phyloP scores from a whole-genome alignment of 2,329 filamentous ascomycete species.

The Ceratocystiopsis sp. region DNA sequence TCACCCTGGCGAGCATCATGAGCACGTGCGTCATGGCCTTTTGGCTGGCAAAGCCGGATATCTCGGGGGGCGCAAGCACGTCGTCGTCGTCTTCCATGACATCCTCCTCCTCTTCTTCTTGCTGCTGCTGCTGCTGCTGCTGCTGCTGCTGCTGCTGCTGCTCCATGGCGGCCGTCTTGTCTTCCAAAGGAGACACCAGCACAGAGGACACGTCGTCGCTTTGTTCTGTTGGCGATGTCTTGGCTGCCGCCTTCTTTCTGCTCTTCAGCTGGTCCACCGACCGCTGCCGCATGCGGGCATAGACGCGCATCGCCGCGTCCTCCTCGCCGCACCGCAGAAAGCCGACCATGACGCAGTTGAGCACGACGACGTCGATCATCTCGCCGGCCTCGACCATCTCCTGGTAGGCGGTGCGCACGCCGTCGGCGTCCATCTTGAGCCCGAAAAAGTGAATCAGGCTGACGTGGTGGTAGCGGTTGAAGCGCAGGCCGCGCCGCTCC shows the following conservation, averaged over 20 bases:
- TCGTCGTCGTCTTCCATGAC: background rate
- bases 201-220: background rate
- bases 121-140: too few relatives aligned
- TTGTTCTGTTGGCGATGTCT: background rate
- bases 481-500: constrained; percentile 45
- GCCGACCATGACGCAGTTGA: constrained; percentile 74
- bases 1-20: constrained; percentile 39
- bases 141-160: too few relatives aligned
- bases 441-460: constrained; percentile 75
- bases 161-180: background rate
- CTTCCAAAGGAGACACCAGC: too few relatives aligned
- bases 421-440: constrained; percentile 53
- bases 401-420: constrained; percentile 59
- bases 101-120: too few relatives aligned
- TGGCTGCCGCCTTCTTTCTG: background rate
- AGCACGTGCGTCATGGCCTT: constrained; percentile 36
- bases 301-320: constrained; percentile 60
- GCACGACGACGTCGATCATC: constrained; percentile 68
- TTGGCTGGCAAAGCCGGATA: constrained; percentile 25
- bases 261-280: constrained; percentile 16
- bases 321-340: constrained; percentile 64
- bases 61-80: background rate
- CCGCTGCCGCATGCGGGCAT: constrained; percentile 62
- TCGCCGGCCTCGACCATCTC: constrained; percentile 74
- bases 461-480: constrained; percentile 67